Percentiles rank a stretch among this genome's conserved stretches.
Conservation (phyloP, 2,329 filamentous ascomycete species). For the Microsporum ferrugineum region DNA sequence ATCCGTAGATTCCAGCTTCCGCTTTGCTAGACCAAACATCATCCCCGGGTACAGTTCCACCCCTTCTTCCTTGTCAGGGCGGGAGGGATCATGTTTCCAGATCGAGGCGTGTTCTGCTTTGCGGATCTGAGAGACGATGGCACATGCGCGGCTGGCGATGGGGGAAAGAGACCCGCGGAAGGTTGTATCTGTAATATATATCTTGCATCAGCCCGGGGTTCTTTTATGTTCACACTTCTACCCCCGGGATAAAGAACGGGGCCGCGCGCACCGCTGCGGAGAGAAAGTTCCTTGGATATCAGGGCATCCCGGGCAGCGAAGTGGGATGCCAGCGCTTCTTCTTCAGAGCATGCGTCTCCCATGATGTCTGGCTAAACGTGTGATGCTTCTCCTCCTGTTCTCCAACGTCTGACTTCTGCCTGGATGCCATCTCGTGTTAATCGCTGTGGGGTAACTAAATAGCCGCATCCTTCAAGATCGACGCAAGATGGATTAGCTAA, state of each 20-base stretch:
- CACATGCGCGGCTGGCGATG: constrained; percentile 63
- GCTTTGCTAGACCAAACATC: constrained; percentile 82
- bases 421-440: no score
- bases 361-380: not conserved
- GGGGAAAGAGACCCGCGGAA: constrained; percentile 53
- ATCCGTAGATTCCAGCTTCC: constrained; percentile 71
- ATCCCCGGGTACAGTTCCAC: constrained; percentile 71
- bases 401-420: no score
- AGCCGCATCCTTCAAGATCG: no score
- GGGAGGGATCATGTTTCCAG: constrained; percentile 48
- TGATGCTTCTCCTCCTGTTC: not conserved
- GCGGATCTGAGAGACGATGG: constrained; percentile 69
- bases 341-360: not conserved
- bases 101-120: constrained; percentile 61
- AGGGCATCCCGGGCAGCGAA: not conserved
- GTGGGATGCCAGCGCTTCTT: not conserved
- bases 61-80: constrained; percentile 53
- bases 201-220: not conserved
- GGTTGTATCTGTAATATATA: constrained; percentile 18
- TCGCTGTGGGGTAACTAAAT: no score
- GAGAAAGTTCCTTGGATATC: constrained; percentile 11
- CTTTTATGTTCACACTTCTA: not conserved
- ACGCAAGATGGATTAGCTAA: no score
- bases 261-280: constrained; percentile 11
- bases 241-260: not conserved